Evolutionary conservation across 2,329 filamentous ascomycete species (phyloP).

Genomic region (Fusarium domesticum): DNA sequence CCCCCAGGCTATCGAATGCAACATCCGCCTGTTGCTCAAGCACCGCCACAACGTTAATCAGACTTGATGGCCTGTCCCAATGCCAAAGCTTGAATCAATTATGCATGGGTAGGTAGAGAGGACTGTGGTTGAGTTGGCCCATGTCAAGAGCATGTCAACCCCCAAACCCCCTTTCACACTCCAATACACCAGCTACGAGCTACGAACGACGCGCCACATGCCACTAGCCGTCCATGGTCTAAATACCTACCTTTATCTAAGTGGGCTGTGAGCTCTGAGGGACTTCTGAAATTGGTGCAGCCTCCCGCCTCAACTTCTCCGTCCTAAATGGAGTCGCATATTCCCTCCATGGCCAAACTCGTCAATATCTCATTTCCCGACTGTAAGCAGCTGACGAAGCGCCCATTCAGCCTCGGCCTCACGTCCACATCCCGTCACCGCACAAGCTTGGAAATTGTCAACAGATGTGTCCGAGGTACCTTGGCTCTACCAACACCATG

Average conservation of each 20-base stretch:
- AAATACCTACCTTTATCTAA: constrained; percentile 11
- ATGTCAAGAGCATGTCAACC: too few relatives aligned
- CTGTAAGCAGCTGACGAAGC: constrained; percentile 22
- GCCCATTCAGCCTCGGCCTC: constrained; percentile 21
- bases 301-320: constrained; percentile 13
- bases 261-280: constrained; percentile 19
- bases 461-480: too few relatives aligned
- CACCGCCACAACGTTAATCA: too few relatives aligned
- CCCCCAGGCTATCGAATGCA: too few relatives aligned
- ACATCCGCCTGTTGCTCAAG: too few relatives aligned
- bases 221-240: constrained; percentile 22
- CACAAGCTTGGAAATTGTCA: not conserved
- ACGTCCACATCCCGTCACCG: too few relatives aligned
- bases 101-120: too few relatives aligned
- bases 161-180: constrained; percentile 4
- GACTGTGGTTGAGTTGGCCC: too few relatives aligned
- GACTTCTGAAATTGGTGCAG: constrained; percentile 20
- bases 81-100: too few relatives aligned
- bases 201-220: constrained; percentile 18
- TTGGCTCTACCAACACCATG: too few relatives aligned
- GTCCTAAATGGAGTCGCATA: constrained; percentile 14
- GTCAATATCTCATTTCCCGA: constrained; percentile 28
- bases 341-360: constrained; percentile 15
- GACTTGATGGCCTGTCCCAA: too few relatives aligned
- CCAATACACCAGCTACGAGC: constrained; percentile 8